A percentile compares a stretch with the other conserved stretches of the same genome.
These are phyloP conservation scores for Camellia granthamiana DNA, from an alignment of 148 eudicot species.

Conservation along the genomic window DNA sequence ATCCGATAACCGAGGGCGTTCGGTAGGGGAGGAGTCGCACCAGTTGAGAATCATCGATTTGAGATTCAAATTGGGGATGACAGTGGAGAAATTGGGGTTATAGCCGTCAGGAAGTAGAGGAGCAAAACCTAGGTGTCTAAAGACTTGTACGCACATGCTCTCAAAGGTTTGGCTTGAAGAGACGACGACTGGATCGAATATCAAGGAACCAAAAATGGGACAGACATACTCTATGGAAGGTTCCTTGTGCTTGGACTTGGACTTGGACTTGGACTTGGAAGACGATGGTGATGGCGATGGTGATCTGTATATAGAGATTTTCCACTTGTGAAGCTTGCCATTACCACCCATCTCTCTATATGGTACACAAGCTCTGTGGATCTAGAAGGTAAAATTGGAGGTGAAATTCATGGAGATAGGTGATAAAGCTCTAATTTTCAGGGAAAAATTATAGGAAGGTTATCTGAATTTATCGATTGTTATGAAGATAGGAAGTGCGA, in stretches of 20 bases:
- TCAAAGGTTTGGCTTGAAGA: conserved; percentile 82
- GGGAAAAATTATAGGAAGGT: not conserved
- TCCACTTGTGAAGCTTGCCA: conserved; percentile 35
- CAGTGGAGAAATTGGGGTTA: conserved; percentile 41
- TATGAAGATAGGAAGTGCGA: too few species aligned
- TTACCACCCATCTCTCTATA: conserved; percentile 24
- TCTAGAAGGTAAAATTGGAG: not conserved
- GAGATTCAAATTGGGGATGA: conserved; percentile 63
- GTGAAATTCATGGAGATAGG: not conserved
- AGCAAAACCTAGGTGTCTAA: conserved; percentile 34
- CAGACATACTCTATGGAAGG: conserved; percentile 73
- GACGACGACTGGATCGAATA: conserved; percentile 72
- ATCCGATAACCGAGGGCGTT: conserved; percentile 32
- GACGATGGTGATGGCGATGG: conserved; percentile 19
- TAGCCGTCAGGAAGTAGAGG: conserved; percentile 57
- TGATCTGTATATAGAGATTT: conserved; percentile 26
- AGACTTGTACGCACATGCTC: conserved; percentile 52
- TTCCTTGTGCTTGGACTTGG: conserved; percentile 6
- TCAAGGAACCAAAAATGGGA: conserved; percentile 53
- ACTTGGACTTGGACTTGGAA: not conserved
- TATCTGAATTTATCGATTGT: not conserved
- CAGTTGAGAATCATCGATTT: conserved; percentile 59
- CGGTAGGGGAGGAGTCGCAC: conserved; percentile 44
- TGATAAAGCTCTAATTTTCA: not conserved
- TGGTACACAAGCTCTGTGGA: not conserved